Percentiles rank a stretch among this genome's conserved stretches.
Conservation (phyloP, 2,329 filamentous ascomycete species). For the Colletotrichum ledebouriae region DNA sequence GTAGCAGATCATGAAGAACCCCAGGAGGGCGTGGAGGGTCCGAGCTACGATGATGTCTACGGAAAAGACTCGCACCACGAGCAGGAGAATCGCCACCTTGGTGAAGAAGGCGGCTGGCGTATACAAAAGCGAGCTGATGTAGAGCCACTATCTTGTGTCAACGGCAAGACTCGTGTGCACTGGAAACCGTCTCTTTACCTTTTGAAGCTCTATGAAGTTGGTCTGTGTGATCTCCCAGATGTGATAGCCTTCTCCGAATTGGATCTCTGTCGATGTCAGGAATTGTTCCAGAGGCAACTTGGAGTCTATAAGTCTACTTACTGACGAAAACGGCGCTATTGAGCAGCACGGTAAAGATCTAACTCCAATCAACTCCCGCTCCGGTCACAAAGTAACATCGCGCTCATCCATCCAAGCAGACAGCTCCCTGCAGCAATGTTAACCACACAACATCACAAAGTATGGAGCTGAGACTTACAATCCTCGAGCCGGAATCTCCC, state of each 20-base stretch:
- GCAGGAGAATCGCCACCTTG: conserved; percentile 49
- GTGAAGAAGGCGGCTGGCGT: conserved; percentile 49
- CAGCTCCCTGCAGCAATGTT: conserved; percentile 30
- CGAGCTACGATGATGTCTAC: conserved; percentile 45
- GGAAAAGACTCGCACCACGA: conserved; percentile 50
- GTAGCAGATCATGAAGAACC: conserved; percentile 47
- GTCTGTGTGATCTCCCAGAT: conserved; percentile 34
- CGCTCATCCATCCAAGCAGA: conserved; percentile 35
- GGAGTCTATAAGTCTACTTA: conserved; percentile 15
- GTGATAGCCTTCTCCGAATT: conserved; percentile 27
- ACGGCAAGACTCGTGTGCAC: background rate
- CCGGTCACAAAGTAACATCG: background rate
- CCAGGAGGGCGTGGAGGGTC: conserved; percentile 48
- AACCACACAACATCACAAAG: conserved; percentile 1
- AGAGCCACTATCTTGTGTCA: conserved; percentile 45
- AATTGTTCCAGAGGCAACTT: background rate
- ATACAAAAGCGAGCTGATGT: conserved; percentile 48
- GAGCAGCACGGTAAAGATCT: conserved; percentile 34
- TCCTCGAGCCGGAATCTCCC: conserved; percentile 39
- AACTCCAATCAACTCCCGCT: conserved; percentile 4
- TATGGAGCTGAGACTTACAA: conserved; percentile 14
- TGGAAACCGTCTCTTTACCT: background rate
- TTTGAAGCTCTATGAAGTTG: conserved; percentile 22
- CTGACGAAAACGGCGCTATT: conserved; percentile 33
- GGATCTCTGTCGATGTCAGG: conserved; percentile 26